Percentiles rank a stretch among this genome's conserved stretches.
These are phyloP conservation scores for Raphanus hybrid DNA, from an alignment of 441 rosid species.

Conservation along the genomic window DNA sequence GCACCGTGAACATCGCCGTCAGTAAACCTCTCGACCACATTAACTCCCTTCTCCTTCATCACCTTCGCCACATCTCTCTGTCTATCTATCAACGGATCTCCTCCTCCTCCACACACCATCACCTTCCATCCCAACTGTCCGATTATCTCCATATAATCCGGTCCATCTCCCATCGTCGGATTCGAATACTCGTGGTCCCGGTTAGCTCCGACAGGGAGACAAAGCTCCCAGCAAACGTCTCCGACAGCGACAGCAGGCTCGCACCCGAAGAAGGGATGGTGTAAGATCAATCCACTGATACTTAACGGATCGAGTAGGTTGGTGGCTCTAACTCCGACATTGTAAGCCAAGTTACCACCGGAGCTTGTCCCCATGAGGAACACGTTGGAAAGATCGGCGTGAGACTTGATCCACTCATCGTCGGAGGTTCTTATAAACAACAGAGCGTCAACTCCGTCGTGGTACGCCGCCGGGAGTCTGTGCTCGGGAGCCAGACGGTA, in stretches of 20 bases:
- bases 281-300: slow-evolving; percentile 59
- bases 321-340: slow-evolving; percentile 41
- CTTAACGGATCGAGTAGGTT: slow-evolving; percentile 14
- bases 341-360: slow-evolving; percentile 2
- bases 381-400: slow-evolving; percentile 44
- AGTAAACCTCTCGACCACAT: slow-evolving; percentile 30
- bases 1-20: slow-evolving; percentile 48
- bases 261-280: slow-evolving; percentile 57
- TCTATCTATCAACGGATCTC: neutral
- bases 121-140: slow-evolving; percentile 47
- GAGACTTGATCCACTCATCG: slow-evolving; percentile 49
- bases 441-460: slow-evolving; percentile 55
- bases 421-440: slow-evolving; percentile 40
- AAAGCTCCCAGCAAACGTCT: slow-evolving; percentile 51
- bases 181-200: slow-evolving; percentile 65
- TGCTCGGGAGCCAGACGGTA: slow-evolving; percentile 67
- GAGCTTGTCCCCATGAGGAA: slow-evolving; percentile 59
- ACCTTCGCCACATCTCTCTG: neutral
- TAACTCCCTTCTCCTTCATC: neutral
- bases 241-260: slow-evolving; percentile 35
- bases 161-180: slow-evolving; percentile 45
- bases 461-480: slow-evolving; percentile 65
- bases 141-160: slow-evolving; percentile 29
- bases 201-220: slow-evolving; percentile 50
- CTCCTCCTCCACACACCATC: slow-evolving; percentile 34